These are phyloP conservation scores for Aleurites moluccanus DNA, from an alignment of 441 rosid species.

Conservation along the genomic window DNA sequence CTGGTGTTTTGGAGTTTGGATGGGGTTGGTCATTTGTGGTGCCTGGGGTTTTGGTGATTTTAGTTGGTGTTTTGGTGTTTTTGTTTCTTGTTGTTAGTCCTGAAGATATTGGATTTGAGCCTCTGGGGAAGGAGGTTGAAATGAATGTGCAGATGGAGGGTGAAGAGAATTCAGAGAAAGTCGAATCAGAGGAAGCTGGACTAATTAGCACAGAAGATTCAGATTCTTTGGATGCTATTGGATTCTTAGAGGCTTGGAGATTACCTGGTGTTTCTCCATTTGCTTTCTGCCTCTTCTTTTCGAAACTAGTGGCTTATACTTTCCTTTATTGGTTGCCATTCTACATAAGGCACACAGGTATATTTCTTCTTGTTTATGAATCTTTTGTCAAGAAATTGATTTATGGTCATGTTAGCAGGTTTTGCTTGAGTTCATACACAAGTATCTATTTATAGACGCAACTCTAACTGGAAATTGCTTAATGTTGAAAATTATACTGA, in stretches of 20 bases:
- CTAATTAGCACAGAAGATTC: slow-evolving; percentile 33
- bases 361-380: slow-evolving; percentile 4
- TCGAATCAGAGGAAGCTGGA: slow-evolving; percentile 57
- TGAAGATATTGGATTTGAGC: slow-evolving; percentile 62
- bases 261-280: slow-evolving; percentile 83
- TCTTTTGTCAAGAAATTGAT: neutral
- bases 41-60: slow-evolving; percentile 69
- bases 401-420: neutral
- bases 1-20: slow-evolving; percentile 77
- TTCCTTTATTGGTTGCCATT: slow-evolving; percentile 92
- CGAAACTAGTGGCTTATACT: slow-evolving; percentile 91
- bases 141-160: slow-evolving; percentile 39
- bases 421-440: neutral
- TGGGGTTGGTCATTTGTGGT: slow-evolving; percentile 99
- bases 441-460: neutral
- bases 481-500: neutral
- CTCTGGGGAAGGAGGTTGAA: slow-evolving; percentile 49
- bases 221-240: slow-evolving; percentile 51
- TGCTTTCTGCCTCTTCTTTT: slow-evolving; percentile 85
- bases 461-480: neutral
- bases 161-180: slow-evolving; percentile 42
- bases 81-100: slow-evolving; percentile 71
- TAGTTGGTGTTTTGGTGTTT: slow-evolving; percentile 61
- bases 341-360: slow-evolving; percentile 91
- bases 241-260: slow-evolving; percentile 83